Base-by-base conservation (phyloP, 2,329 filamentous ascomycete species). In the Cercospora nicotianae region DNA sequence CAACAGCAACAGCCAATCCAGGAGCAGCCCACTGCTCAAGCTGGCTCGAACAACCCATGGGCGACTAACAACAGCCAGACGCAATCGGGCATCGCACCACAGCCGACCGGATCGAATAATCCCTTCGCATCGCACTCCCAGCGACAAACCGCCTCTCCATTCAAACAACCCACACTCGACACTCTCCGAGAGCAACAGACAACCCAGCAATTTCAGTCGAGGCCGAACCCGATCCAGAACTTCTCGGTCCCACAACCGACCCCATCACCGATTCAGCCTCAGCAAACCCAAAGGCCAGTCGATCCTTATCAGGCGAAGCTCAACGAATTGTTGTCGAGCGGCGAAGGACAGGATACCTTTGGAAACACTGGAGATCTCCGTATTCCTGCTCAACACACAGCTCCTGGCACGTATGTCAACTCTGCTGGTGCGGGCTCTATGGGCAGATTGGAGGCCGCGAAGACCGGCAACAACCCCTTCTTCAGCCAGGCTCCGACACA, bases 31-130 rank as follows among this genome's bases (percentile, higher is more conserved):
- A 84, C 87, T 20, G 84, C 89, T 20, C 90, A 92, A 70, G 84
- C 94, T 26, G 94, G 93, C 39, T 96, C 88, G 79, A 96, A 98
- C 82, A 99, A 99, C 79, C 95, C 95, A 0, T 99, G 94, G 92
- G 91, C 92, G 26, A 75, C 75, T 9, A 77, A 78, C 61, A 85
- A 84, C 71, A 86, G 87, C 68, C 79, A 81, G 55, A 83, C 88
- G n/a, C 76, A 79, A 61, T 86, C 91, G 63, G 81, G 89, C 1
- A 81, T 97, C 70, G 90, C 91, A 77, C 91, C 93, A 4, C 91
- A 93, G 77, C 90, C 92, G 3, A 99, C 95, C 2, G 95, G 95
- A 59, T 98, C 95, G 16, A 99, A 99, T 84, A 99, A 99, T 78
- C 95, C 95, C 2, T 99, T 99, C 77, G 94, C 95, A 28, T 85